A percentile compares a stretch with the other conserved stretches of the same genome.
Conservation (phyloP, 495 filamentous ascomycete genomes). For the Astrothelium macrocarpum region DNA sequence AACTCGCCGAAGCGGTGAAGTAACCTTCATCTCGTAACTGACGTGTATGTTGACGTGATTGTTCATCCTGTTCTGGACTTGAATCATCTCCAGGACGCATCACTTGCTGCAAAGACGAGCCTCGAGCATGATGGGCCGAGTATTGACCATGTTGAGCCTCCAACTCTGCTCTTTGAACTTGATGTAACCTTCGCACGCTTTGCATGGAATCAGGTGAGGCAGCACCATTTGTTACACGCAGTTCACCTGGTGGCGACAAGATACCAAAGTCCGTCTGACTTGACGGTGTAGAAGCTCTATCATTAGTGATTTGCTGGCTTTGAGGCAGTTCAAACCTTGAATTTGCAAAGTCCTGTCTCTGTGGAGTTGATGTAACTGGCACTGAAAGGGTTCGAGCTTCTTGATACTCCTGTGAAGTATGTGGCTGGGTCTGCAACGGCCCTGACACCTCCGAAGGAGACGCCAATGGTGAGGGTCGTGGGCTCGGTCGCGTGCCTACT, state of each 20-base stretch:
- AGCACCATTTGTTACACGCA: conserved; percentile 32
- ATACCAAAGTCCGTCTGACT: background rate
- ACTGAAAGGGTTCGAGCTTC: background rate
- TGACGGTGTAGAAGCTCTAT: background rate
- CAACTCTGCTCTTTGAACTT: background rate
- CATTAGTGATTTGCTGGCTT: background rate
- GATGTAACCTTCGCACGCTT: background rate
- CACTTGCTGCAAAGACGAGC: background rate
- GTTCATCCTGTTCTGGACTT: background rate
- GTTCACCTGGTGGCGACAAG: conserved; percentile 24
- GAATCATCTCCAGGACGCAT: background rate
- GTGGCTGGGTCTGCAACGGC: background rate
- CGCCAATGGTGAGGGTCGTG: background rate
- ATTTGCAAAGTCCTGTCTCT: background rate
- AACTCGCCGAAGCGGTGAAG: conserved; percentile 18
- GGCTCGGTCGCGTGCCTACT: background rate
- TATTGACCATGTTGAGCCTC: background rate
- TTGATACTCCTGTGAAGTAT: background rate
- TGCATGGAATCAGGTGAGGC: conserved; percentile 29
- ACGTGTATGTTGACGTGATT: background rate
- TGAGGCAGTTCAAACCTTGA: background rate
- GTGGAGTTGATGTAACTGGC: background rate
- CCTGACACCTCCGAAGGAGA: background rate
- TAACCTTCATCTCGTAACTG: conserved; percentile 22
- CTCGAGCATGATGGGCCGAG: background rate